A percentile compares a stretch with the other conserved stretches of the same genome.
phyloP scores from a whole-genome alignment of 2,329 filamentous ascomycete genomes.

The Chaetomium strumarium region DNA sequence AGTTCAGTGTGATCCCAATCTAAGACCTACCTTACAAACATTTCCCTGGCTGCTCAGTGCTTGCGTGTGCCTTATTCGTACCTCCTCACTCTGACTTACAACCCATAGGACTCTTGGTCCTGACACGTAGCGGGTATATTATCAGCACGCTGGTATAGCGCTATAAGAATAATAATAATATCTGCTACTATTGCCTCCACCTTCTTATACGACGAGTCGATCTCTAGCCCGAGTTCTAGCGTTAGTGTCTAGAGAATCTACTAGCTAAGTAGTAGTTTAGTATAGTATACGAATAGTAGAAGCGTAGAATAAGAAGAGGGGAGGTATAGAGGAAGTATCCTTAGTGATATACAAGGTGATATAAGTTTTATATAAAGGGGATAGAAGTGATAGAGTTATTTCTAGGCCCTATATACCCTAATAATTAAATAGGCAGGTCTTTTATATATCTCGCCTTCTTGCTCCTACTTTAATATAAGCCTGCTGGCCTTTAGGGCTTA shows the following conservation, averaged over 20 bases:
- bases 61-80: no score
- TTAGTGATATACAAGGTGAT: neutral
- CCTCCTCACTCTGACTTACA: no score
- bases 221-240: neutral
- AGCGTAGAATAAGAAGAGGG: neutral
- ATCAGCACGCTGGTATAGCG: slow-evolving; percentile 7
- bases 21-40: no score
- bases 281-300: slow-evolving; percentile 4
- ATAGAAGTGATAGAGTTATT: slow-evolving; percentile 3
- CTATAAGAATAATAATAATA: slow-evolving; percentile 11
- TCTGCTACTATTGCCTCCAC: slow-evolving; percentile 9
- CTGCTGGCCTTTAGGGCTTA: neutral
- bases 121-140: slow-evolving; percentile 8
- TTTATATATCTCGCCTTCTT: slow-evolving; percentile 7
- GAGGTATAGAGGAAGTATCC: neutral
- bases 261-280: slow-evolving; percentile 8
- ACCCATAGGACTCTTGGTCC: no score
- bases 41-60: no score
- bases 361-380: neutral
- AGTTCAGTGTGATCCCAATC: no score
- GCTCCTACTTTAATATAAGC: slow-evolving; percentile 5
- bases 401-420: slow-evolving; percentile 1
- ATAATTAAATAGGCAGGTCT: slow-evolving; percentile 11
- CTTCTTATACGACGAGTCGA: neutral
- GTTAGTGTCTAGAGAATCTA: slow-evolving; percentile 5